Conservation (phyloP, 306 rosid species). For the Comarum palustre region DNA sequence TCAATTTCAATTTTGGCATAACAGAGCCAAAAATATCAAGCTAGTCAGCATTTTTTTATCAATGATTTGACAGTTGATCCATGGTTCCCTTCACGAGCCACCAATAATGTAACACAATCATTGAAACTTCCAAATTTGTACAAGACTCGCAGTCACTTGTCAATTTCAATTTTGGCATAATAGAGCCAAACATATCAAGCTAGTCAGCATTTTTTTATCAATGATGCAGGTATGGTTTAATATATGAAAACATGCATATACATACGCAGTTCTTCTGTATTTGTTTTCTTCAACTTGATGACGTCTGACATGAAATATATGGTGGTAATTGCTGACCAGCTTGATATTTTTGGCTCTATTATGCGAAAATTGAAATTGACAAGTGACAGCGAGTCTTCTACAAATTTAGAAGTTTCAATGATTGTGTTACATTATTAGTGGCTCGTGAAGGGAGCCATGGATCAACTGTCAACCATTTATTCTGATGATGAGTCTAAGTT, state of each 20-base stretch:
- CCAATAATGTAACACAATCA: neutral
- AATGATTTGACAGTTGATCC: neutral
- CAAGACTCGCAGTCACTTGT: no score
- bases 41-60: no score
- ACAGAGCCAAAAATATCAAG: neutral
- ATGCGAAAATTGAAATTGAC: no score
- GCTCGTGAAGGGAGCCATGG: neutral
- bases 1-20: no score
- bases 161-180: no score
- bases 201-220: no score
- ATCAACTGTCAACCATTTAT: neutral
- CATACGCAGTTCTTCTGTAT: no score
- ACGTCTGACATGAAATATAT: neutral
- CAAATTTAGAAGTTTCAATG: neutral
- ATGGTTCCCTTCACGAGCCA: neutral
- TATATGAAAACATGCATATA: no score
- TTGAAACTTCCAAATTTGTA: no score
- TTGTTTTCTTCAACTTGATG: neutral
- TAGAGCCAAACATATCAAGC: neutral
- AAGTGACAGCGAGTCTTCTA: no score
- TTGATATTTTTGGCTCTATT: no score
- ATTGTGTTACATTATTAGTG: no score
- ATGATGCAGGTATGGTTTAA: neutral
- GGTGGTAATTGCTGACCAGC: neutral
- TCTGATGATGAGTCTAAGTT: neutral